Percentiles rank a stretch among this genome's conserved stretches.
Evolutionary conservation across 345 rosid species (phyloP).

Genomic region (Arabis alpina): DNA sequence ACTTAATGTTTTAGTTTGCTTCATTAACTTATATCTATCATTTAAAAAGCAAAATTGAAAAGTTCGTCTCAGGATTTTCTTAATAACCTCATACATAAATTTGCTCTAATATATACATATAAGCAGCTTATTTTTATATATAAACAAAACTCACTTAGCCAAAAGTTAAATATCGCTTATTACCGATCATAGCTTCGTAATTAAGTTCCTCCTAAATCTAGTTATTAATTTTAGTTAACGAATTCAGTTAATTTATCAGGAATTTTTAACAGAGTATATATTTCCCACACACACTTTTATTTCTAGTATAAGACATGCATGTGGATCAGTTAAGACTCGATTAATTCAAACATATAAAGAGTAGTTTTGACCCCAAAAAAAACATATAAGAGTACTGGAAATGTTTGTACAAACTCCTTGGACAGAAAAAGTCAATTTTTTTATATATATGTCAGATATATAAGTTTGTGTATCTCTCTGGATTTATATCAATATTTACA

Average conservation of each 20-base stretch:
- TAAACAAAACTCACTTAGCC: conserved; percentile 3
- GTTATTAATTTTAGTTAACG: too few species aligned
- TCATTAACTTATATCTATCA: neutral
- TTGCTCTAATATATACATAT: neutral
- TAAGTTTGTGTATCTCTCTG: conserved; percentile 23
- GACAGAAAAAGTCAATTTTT: neutral
- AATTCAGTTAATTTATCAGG: neutral
- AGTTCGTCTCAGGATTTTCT: neutral
- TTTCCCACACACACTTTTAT: neutral
- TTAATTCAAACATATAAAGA: neutral
- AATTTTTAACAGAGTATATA: conserved; percentile 15
- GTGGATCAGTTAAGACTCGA: conserved; percentile 12
- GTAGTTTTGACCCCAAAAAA: too few species aligned
- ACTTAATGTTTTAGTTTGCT: neutral
- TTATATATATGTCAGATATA: neutral
- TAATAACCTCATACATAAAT: neutral
- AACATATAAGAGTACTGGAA: neutral
- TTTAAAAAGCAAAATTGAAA: neutral
- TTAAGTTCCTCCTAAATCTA: neutral
- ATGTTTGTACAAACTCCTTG: conserved; percentile 19
- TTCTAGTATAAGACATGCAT: conserved; percentile 15
- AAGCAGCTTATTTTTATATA: neutral
- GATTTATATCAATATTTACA: conserved; percentile 5
- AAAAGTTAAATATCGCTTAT: neutral
- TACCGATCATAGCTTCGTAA: neutral